Conservation (phyloP, 2,329 filamentous ascomycete genomes). For the Phoma herbarum region DNA sequence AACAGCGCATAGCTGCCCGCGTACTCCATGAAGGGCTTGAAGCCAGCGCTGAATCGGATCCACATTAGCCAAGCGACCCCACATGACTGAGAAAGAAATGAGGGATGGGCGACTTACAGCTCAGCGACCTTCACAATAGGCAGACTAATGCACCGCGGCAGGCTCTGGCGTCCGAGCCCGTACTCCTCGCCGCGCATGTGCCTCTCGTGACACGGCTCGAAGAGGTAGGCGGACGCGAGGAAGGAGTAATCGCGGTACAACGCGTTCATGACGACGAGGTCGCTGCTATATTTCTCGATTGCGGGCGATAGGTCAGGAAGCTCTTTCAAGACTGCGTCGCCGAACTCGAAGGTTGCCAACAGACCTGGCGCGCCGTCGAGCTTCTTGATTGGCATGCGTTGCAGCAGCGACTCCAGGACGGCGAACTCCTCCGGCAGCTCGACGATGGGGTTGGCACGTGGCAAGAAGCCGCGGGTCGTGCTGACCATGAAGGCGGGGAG, state of each 20-base stretch:
- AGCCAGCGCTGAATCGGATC: constrained; percentile 65
- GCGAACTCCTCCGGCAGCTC: constrained; percentile 77
- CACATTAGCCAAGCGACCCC: constrained; percentile 1
- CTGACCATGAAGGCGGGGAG: constrained; percentile 83
- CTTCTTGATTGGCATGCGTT: constrained; percentile 81
- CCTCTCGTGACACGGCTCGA: constrained; percentile 88
- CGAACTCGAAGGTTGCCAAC: constrained; percentile 76
- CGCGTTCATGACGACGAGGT: constrained; percentile 83
- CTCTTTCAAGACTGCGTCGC: constrained; percentile 74
- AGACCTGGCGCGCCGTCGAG: constrained; percentile 77
- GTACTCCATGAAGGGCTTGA: constrained; percentile 94
- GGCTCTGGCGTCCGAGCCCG: constrained; percentile 75
- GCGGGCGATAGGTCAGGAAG: constrained; percentile 79
- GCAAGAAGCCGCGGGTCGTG: constrained; percentile 76
- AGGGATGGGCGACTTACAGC: constrained; percentile 69
- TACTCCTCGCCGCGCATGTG: constrained; percentile 74
- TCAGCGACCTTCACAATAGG: constrained; percentile 86
- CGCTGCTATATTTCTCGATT: constrained; percentile 74
- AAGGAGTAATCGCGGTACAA: constrained; percentile 93
- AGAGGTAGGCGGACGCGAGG: constrained; percentile 84
- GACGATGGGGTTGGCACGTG: constrained; percentile 61
- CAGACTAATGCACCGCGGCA: constrained; percentile 78
- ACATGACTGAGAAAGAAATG: background rate
- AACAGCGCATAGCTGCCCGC: constrained; percentile 70
- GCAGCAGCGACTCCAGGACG: constrained; percentile 73